A percentile compares a stretch with the other conserved stretches of the same genome.
Evolutionary conservation across 306 rosid genomes (phyloP).

Genomic region (barrel medic (Medicago truncatula)): DNA sequence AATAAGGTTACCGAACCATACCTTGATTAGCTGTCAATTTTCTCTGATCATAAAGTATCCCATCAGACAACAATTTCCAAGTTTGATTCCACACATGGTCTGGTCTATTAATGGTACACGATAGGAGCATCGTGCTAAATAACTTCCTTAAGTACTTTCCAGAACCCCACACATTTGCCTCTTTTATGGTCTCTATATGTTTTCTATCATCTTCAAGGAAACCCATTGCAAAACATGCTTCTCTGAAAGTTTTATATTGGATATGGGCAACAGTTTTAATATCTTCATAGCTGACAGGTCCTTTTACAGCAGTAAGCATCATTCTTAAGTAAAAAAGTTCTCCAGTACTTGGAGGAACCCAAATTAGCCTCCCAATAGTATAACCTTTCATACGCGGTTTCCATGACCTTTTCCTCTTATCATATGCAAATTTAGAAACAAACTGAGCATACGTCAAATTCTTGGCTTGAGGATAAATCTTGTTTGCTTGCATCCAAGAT

Average conservation of each 20-base stretch:
- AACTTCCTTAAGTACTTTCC: neutral
- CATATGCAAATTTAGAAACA: slow-evolving; percentile 5
- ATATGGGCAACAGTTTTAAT: neutral
- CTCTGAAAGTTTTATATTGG: neutral
- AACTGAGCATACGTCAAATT: slow-evolving; percentile 13
- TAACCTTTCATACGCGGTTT: neutral
- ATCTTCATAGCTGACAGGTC: slow-evolving; percentile 29
- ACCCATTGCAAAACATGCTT: slow-evolving; percentile 21
- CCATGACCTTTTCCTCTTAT: neutral
- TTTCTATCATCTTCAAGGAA: neutral
- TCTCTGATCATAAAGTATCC: neutral
- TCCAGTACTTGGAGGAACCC: slow-evolving; percentile 17
- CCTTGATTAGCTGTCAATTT: neutral
- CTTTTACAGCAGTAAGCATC: slow-evolving; percentile 4
- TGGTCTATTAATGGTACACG: slow-evolving; percentile 6
- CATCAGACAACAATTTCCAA: slow-evolving; percentile 6
- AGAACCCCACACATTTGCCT: slow-evolving; percentile 13
- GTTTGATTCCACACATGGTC: slow-evolving; percentile 26
- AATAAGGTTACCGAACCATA: slow-evolving; percentile 4
- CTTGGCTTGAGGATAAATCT: slow-evolving; percentile 8
- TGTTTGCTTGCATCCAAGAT: slow-evolving; percentile 29
- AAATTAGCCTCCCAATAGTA: neutral
- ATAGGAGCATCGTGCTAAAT: slow-evolving; percentile 8
- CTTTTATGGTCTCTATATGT: slow-evolving; percentile 12
- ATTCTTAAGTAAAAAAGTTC: slow-evolving; percentile 15